phyloP scores from a whole-genome alignment of 148 eudicot species.

The Polygonum aviculare region DNA sequence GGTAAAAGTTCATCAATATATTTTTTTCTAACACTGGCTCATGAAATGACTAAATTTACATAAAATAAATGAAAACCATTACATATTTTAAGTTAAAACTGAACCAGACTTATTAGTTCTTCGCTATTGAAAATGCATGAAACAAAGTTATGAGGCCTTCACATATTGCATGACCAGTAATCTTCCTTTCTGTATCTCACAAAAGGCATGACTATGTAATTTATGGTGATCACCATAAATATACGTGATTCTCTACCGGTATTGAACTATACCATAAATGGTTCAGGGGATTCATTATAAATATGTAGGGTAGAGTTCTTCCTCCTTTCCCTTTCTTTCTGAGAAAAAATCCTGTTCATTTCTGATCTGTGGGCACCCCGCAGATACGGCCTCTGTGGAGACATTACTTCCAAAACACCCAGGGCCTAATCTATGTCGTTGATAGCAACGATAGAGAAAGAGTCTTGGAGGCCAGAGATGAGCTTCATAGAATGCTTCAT shows the following conservation, averaged over 20 bases:
- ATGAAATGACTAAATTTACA: too few relatives aligned
- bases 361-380: background rate
- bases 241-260: background rate
- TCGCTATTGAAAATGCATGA: background rate
- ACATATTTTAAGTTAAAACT: background rate
- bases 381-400: constrained; percentile 80
- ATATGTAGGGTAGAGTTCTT: constrained; percentile 6
- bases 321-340: constrained; percentile 2
- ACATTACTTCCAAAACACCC: constrained; percentile 54
- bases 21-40: background rate
- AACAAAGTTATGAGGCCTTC: constrained; percentile 6
- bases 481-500: constrained; percentile 47
- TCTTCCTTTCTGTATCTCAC: background rate
- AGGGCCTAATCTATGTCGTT: constrained; percentile 49
- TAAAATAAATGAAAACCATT: background rate
- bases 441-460: constrained; percentile 56
- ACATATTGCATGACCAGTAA: background rate
- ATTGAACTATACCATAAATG: background rate
- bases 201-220: background rate
- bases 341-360: background rate
- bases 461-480: constrained; percentile 46
- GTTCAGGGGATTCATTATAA: background rate
- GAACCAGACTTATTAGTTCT: background rate
- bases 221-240: background rate
- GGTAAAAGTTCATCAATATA: constrained; percentile 22